A percentile compares a stretch with the other conserved stretches of the same genome.
phyloP scores from a whole-genome alignment of 2,329 filamentous ascomycete species.

The Phyllosticta paracitricarpa region DNA sequence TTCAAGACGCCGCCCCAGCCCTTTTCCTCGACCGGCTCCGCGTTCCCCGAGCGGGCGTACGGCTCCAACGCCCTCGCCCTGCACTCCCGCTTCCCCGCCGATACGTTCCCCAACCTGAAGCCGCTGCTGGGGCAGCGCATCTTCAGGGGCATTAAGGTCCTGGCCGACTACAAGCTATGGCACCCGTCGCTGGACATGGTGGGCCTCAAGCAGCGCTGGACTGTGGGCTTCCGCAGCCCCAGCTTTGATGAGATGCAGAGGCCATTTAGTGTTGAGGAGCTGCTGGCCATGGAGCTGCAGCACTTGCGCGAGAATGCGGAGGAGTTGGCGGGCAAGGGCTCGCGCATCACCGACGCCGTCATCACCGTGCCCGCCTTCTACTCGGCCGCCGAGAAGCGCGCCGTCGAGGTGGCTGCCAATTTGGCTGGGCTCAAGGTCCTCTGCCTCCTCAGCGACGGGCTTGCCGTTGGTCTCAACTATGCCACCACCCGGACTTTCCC shows the following conservation, averaged over 20 bases:
- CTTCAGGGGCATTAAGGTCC: constrained; percentile 38
- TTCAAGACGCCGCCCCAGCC: constrained; percentile 61
- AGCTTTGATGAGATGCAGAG: constrained; percentile 55
- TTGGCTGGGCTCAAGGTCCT: constrained; percentile 82
- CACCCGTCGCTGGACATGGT: constrained; percentile 71
- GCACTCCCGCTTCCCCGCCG: constrained; percentile 75
- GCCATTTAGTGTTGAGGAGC: constrained; percentile 69
- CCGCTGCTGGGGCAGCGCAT: constrained; percentile 68
- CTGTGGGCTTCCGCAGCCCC: constrained; percentile 72
- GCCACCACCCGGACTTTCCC: constrained; percentile 86
- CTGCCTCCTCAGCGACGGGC: constrained; percentile 74
- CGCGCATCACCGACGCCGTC: constrained; percentile 67
- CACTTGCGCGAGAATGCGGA: constrained; percentile 87
- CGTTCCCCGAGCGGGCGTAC: constrained; percentile 82
- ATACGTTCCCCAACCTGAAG: constrained; percentile 94
- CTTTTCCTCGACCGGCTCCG: constrained; percentile 49
- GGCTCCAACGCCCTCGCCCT: constrained; percentile 86
- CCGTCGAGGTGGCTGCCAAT: constrained; percentile 72
- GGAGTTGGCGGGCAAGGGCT: constrained; percentile 64
- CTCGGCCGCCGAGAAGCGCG: constrained; percentile 79
- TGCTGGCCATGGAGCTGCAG: constrained; percentile 92
- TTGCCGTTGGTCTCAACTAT: constrained; percentile 92
- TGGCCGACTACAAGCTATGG: constrained; percentile 60
- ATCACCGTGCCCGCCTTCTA: constrained; percentile 88
- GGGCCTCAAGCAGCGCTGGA: constrained; percentile 46